Evolutionary conservation across 331 rosid species (phyloP), one percentile per base, ranked within the genome.

Genomic region (Ulmus americana): DNA sequence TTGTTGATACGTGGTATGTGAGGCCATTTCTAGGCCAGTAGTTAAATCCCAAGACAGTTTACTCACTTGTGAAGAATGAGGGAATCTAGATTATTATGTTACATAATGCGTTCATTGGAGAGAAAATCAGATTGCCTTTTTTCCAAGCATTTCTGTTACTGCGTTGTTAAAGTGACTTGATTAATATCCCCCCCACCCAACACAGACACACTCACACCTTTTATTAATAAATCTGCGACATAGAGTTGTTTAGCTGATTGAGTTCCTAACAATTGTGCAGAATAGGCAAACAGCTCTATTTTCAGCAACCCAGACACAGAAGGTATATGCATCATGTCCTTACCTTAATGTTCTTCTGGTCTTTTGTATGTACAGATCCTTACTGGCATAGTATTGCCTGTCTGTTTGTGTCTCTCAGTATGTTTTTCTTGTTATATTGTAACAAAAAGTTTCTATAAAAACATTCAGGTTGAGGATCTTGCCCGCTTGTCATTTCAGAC

Each of bases 231-330:
- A 28, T 28, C 35, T 3, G 3, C 4, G 35, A 28, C 35, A 28
- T 28, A 28, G 35, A 55, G 9, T 48, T 8, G 28, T 12, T 62
- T 39, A 52, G 52, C 79, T 78, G 65, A 79, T 72, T 75, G 18
- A 55, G 66, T 64, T 60, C 45, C 40, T 69, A 66, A 59, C 63
- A 22, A 10, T 58, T 72, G 46, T 81, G 84, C 97, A 91, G 96
- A 73, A 61, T 72, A 83, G 97, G 82, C 96, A 89, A 83, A 87
- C 95, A 5, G 90, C 95, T 74, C 77, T 92, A 59, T 92, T 92
- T 77, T 92, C 98, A 16, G 95, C 98, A 52, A 92, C 95, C 28
- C 97, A 92, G 74, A 92, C 97, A 6, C 81, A 87, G 80, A 89
- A 89, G 97, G 98, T 89, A 18, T 67, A 84, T 73, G 53, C 70